Evolutionary conservation across 2,329 filamentous ascomycete genomes (phyloP).

Genomic region (Epichloe sibirici): DNA sequence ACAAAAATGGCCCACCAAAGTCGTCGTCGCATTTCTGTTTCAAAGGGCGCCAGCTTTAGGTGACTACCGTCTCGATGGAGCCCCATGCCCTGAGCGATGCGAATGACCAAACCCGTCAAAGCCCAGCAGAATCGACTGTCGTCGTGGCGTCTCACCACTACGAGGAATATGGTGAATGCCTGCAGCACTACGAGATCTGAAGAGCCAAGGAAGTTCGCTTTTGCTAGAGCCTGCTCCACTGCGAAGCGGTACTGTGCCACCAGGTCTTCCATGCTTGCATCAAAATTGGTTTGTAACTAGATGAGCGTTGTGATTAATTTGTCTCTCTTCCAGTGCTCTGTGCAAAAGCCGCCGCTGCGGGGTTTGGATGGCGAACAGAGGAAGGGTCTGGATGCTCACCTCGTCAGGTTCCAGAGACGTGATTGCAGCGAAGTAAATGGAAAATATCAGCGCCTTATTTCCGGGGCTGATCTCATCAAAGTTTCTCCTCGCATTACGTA

Average conservation of each 20-base stretch:
- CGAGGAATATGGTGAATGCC: constrained; percentile 44
- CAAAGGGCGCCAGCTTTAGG: constrained; percentile 42
- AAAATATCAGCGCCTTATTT: constrained; percentile 51
- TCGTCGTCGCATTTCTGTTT: constrained; percentile 47
- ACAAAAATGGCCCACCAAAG: constrained; percentile 50
- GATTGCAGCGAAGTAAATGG: constrained; percentile 47
- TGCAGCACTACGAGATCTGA: constrained; percentile 45
- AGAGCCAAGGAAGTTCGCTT: constrained; percentile 44
- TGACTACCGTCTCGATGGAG: constrained; percentile 43
- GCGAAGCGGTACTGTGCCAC: constrained; percentile 38
- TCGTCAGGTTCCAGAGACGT: constrained; percentile 48
- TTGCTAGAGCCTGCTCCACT: constrained; percentile 43
- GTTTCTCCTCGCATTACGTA: constrained; percentile 48
- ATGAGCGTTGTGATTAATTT: not conserved
- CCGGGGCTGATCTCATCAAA: constrained; percentile 43
- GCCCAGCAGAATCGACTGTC: constrained; percentile 47
- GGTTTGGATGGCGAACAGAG: no score
- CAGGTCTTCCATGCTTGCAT: constrained; percentile 30
- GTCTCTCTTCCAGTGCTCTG: not conserved
- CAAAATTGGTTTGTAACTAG: constrained; percentile 28
- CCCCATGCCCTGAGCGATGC: constrained; percentile 48
- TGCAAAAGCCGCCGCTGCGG: not conserved
- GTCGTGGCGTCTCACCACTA: constrained; percentile 33
- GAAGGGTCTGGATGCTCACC: constrained; percentile 23
- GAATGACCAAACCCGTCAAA: constrained; percentile 43